Evolutionary conservation across 257 asterid genomes (phyloP).

Genomic region (Prunella vulgaris): DNA sequence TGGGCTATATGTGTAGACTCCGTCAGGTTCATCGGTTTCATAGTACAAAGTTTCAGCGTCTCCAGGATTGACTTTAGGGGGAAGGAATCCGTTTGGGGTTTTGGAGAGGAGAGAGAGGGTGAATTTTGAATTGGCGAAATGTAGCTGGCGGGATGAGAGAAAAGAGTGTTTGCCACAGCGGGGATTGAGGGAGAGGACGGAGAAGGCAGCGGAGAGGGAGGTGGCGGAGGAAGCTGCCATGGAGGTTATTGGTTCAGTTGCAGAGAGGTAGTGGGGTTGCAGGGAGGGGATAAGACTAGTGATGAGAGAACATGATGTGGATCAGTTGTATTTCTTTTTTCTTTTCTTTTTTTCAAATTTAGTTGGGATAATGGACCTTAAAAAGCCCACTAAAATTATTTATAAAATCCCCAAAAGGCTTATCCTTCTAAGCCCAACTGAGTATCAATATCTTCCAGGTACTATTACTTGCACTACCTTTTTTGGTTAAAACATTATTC

Average conservation of each 20-base stretch:
- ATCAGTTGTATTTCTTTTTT: neutral
- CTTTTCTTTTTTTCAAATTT: neutral
- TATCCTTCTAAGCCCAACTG: no score
- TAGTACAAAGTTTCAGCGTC: constrained; percentile 42
- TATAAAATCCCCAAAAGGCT: neutral
- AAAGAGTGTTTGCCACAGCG: constrained; percentile 14
- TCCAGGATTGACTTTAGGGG: constrained; percentile 29
- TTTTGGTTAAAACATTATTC: no score
- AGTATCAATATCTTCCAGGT: no score
- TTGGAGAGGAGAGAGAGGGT: constrained; percentile 29
- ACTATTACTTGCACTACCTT: no score
- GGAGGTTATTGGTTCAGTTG: constrained; percentile 11
- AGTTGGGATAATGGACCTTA: neutral
- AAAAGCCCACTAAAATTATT: neutral
- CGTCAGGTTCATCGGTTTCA: constrained; percentile 51
- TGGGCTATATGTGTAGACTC: constrained; percentile 44
- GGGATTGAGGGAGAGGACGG: constrained; percentile 45
- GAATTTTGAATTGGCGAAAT: constrained; percentile 12
- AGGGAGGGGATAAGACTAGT: constrained; percentile 22
- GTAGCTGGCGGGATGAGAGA: constrained; percentile 18
- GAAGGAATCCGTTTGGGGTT: constrained; percentile 23
- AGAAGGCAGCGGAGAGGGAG: constrained; percentile 57
- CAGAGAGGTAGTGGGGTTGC: constrained; percentile 9
- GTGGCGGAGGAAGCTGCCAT: constrained; percentile 38
- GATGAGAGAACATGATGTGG: constrained; percentile 9